These are phyloP conservation scores for Lichenothelia convexa DNA, from an alignment of 495 filamentous ascomycete genomes.

Conservation along the genomic window DNA sequence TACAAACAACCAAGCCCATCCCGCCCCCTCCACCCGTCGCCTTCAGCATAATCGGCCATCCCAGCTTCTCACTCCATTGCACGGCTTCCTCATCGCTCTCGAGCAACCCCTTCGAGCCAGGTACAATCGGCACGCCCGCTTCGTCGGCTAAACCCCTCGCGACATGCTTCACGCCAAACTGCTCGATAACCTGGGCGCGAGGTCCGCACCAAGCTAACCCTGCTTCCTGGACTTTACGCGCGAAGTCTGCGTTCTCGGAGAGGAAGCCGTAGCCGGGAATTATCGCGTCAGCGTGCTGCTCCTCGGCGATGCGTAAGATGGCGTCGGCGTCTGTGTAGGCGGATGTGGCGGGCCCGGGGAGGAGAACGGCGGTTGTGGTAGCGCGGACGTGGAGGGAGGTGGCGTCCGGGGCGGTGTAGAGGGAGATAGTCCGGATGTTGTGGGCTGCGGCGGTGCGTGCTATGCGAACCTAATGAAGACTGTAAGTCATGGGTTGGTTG, in stretches of 20 bases:
- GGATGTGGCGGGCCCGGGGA: conserved; percentile 26
- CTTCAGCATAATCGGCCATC: conserved; percentile 40
- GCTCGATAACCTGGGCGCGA: conserved; percentile 30
- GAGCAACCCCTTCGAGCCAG: conserved; percentile 31
- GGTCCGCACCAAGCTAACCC: conserved; percentile 39
- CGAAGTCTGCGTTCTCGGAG: conserved; percentile 40
- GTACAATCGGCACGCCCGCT: conserved; percentile 35
- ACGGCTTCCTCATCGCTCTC: conserved; percentile 28
- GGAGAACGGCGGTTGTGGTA: conserved; percentile 32
- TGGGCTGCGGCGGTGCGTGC: conserved; percentile 16
- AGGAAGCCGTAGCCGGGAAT: conserved; percentile 43
- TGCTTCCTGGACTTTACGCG: conserved; percentile 25
- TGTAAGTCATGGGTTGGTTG: conserved; percentile 4
- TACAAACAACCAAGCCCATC: conserved; percentile 30
- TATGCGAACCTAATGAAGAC: conserved; percentile 13
- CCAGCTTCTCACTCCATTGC: conserved; percentile 23
- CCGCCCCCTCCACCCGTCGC: conserved; percentile 39
- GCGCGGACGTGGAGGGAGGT: conserved; percentile 33
- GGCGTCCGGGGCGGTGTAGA: conserved; percentile 38
- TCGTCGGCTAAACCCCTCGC: conserved; percentile 32
- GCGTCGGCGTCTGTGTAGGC: conserved; percentile 31
- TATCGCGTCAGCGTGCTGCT: conserved; percentile 26
- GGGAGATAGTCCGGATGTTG: conserved; percentile 30
- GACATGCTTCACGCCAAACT: conserved; percentile 39
- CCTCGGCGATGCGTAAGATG: conserved; percentile 31